phyloP scores from a whole-genome alignment of 202 grass and related monocot species.

The Setaria italica region DNA sequence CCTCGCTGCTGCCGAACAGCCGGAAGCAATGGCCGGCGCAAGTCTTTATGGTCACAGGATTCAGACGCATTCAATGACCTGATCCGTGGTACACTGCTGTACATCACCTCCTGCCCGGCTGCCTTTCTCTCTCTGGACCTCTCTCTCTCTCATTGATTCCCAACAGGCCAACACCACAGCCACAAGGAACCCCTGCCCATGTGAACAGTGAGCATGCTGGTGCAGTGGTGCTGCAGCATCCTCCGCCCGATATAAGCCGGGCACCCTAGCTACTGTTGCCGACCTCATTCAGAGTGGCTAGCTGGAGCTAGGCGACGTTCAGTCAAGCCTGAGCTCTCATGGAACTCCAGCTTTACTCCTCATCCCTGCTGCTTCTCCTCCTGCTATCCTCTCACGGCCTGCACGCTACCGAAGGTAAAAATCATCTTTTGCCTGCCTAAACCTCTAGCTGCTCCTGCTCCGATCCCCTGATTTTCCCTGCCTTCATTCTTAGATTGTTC shows the following conservation, averaged over 20 bases:
- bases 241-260: constrained; percentile 42
- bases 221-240: not conserved
- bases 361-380: constrained; percentile 46
- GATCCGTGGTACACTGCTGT: constrained; percentile 51
- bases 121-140: not conserved
- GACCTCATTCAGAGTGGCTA: constrained; percentile 38
- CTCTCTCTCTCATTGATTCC: constrained; percentile 20
- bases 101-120: constrained; percentile 30
- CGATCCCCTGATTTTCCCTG: not conserved
- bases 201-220: constrained; percentile 48
- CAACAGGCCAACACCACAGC: constrained; percentile 7
- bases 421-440: not conserved
- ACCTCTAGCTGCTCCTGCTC: not conserved
- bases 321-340: constrained; percentile 40
- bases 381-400: constrained; percentile 47
- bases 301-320: constrained; percentile 29
- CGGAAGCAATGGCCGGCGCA: constrained; percentile 22
- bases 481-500: not conserved
- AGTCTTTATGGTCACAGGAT: constrained; percentile 53
- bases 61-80: constrained; percentile 64
- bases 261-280: constrained; percentile 38
- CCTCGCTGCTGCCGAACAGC: constrained; percentile 36
- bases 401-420: constrained; percentile 43
- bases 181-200: constrained; percentile 41
- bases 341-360: constrained; percentile 39